Base-by-base conservation (phyloP, 208 protist species). In the Borovskyia barvae region DNA sequence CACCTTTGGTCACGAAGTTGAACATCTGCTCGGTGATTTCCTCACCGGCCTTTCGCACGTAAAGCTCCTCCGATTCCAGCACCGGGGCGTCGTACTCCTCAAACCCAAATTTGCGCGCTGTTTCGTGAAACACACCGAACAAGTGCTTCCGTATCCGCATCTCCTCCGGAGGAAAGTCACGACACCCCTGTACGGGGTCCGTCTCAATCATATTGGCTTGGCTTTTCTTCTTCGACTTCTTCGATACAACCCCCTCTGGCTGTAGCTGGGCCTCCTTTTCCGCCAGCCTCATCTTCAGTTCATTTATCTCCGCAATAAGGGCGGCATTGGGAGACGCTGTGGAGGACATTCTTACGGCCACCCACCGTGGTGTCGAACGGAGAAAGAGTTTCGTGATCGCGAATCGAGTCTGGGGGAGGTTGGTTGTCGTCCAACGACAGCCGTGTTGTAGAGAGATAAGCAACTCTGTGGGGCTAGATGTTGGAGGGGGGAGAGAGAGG, bases 1-100 rank as follows among this genome's bases (percentile, higher is more conserved):
- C 87, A 36, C 83, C 90, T 67, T 97, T 97, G 20, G 96, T 97
- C 24, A 86, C 81, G 70, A 98, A 98, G 80, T 97, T 97, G 79
- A 94, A 98, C 93, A 98, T 97, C 79, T 98, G 97, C 69, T 97
- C 77, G 25, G 93, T 97, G 52, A 98, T 98, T 69, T 98, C 95
- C 75, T 98, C 97, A 0, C 97, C 97, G 3, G 84, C 94, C 66
- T 98, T 98, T 49, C 95, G 89, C 39, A 94, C 81, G 77, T 97
- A 97, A 30, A 97, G 75, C 65, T 95, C 86, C 77, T 97, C 91
- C 14, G 85, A 87, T 74, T 98, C 90, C 8, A 98, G 81, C 20
- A 98, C 91, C 8, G 97, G 95, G 28, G 97, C 95, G 68, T 98
- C 97, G 72, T 98, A 98, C 82, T 98, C 93, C 74, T 97, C 92